Percentiles rank a stretch among this genome's conserved stretches.
phyloP scores from a whole-genome alignment of 331 rosid genomes.

The Phaseolus coccineus region DNA sequence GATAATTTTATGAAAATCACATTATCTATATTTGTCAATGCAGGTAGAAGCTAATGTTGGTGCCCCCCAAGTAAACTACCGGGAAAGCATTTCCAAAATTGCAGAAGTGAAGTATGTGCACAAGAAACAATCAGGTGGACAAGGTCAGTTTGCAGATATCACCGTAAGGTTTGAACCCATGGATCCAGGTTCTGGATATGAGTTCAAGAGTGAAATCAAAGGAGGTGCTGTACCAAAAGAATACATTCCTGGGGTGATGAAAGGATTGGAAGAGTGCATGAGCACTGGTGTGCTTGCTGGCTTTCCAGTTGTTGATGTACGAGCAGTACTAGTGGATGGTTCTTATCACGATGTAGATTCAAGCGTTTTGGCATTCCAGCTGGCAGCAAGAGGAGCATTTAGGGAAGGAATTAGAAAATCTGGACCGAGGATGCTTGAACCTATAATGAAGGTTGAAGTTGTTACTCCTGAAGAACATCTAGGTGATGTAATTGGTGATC shows the following conservation, averaged over 20 bases:
- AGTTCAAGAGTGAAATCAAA: conserved; percentile 97
- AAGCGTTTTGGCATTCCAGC: conserved; percentile 93
- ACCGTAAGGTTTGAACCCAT: conserved; percentile 90
- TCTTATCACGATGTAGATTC: conserved; percentile 98
- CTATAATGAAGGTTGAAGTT: conserved; percentile 94
- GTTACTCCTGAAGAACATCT: conserved; percentile 96
- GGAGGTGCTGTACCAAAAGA: conserved; percentile 97
- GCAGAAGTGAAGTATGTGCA: conserved; percentile 83
- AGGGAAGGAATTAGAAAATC: conserved; percentile 89
- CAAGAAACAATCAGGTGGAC: conserved; percentile 99
- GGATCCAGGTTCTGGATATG: conserved; percentile 92
- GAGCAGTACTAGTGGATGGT: conserved; percentile 87
- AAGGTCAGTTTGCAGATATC: conserved; percentile 95
- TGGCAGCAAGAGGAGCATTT: conserved; percentile 98
- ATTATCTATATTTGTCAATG: conserved; percentile 40
- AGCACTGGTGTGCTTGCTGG: conserved; percentile 95
- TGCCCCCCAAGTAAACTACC: conserved; percentile 98
- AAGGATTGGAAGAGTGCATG: conserved; percentile 98
- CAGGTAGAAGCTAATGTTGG: conserved; percentile 98
- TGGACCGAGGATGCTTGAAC: conserved; percentile 93
- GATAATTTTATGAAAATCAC: conserved; percentile 23
- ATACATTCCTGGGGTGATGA: conserved; percentile 95
- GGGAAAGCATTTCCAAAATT: conserved; percentile 87
- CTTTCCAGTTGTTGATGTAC: conserved; percentile 93
- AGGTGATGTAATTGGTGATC: conserved; percentile 97